A percentile compares a stretch with the other conserved stretches of the same genome.
Conservation (phyloP, 352 stramenopile species). For the Aphanomyces astaci region DNA sequence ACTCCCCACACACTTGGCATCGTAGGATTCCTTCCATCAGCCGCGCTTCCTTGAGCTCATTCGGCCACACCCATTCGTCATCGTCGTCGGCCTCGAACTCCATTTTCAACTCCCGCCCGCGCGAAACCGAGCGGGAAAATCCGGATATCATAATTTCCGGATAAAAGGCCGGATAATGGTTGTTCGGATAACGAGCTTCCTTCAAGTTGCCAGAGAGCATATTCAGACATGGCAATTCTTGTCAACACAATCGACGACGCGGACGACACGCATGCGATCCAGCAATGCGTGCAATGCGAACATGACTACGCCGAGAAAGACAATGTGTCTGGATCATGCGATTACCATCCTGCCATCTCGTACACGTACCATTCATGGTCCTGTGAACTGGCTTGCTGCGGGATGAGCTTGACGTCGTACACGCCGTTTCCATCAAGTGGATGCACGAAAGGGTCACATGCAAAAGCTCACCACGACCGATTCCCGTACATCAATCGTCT, state of each 20-base stretch:
- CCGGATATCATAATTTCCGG: background rate
- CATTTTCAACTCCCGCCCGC: background rate
- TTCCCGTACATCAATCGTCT: constrained; percentile 22
- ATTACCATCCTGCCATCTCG: constrained; percentile 12
- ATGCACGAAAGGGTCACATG: constrained; percentile 10
- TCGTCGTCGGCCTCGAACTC: background rate
- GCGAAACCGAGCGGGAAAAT: background rate
- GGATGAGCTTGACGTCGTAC: constrained; percentile 5
- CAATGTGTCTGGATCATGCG: constrained; percentile 12
- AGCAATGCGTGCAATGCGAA: constrained; percentile 14
- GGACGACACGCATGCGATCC: background rate
- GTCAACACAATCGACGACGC: background rate
- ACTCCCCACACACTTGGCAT: constrained; percentile 78
- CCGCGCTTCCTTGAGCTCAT: constrained; percentile 42
- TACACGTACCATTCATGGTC: constrained; percentile 14
- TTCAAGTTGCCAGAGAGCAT: no score
- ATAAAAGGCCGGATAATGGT: background rate
- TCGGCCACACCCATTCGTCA: constrained; percentile 76
- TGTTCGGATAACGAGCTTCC: no score
- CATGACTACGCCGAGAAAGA: constrained; percentile 2
- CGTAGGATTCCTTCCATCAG: constrained; percentile 68
- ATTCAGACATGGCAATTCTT: background rate
- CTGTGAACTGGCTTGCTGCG: constrained; percentile 15
- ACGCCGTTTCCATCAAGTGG: constrained; percentile 9
- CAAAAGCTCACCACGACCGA: background rate